phyloP scores from a whole-genome alignment of 371 early-diverging fungal genomes.

The Amoeboaphelidium occidentale region DNA sequence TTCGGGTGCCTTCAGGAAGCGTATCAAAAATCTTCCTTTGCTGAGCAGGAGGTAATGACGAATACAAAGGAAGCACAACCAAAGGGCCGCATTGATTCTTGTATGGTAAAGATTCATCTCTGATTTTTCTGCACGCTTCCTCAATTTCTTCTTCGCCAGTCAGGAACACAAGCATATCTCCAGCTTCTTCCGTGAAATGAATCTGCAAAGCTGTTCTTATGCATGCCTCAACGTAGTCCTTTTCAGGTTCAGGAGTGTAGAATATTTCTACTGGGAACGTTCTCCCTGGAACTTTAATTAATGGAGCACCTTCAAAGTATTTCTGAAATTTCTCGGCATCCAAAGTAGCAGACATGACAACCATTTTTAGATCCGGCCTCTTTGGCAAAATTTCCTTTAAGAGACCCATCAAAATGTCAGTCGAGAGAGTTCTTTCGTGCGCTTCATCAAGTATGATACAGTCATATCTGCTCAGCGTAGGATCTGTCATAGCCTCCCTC shows the following conservation, averaged over 20 bases:
- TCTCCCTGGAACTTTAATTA: conserved; percentile 43
- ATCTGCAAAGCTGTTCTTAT: conserved; percentile 62
- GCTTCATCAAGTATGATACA: conserved; percentile 93
- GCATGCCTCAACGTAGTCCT: conserved; percentile 65
- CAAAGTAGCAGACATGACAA: conserved; percentile 82
- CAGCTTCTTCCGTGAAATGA: conserved; percentile 51
- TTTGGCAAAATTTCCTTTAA: conserved; percentile 47
- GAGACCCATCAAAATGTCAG: conserved; percentile 90
- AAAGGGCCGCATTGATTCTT: conserved; percentile 33
- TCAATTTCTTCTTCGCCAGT: conserved; percentile 90
- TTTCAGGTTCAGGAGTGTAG: conserved; percentile 63
- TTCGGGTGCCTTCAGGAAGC: conserved; percentile 60
- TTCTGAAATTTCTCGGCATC: conserved; percentile 63
- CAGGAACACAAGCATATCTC: conserved; percentile 71
- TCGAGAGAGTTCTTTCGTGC: conserved; percentile 69
- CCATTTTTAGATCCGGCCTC: conserved; percentile 44
- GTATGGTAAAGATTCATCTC: conserved; percentile 21
- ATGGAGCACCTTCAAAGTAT: conserved; percentile 47
- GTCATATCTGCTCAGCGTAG: conserved; percentile 50
- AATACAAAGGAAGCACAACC: conserved; percentile 60
- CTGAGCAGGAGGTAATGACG: conserved; percentile 66
- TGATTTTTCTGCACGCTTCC: conserved; percentile 52
- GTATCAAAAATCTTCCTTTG: conserved; percentile 78
- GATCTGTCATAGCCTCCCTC: conserved; percentile 90
- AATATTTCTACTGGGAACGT: conserved; percentile 75